A percentile compares a stretch with the other conserved stretches of the same genome.
phyloP scores from a whole-genome alignment of 805 yeast species.

The Sugiyamaella americana region DNA sequence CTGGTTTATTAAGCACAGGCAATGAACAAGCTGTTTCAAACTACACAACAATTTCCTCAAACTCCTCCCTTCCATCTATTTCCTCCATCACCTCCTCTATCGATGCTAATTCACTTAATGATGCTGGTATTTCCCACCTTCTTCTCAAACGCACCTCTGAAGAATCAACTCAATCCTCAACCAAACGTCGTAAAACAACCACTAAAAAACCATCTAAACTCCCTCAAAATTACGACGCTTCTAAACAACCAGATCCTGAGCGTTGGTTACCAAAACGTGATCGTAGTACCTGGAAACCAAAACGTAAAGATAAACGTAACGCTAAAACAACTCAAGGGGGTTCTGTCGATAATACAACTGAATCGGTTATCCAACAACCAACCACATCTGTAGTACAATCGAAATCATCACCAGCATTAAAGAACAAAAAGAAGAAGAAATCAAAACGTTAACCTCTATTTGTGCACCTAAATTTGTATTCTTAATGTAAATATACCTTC shows the following conservation, averaged over 20 bases:
- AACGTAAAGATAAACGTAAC: constrained; percentile 53
- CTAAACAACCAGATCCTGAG: constrained; percentile 51
- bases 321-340: constrained; percentile 54
- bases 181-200: constrained; percentile 27
- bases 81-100: constrained; percentile 20
- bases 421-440: constrained; percentile 30
- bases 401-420: constrained; percentile 7
- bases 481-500: background rate
- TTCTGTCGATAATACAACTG: constrained; percentile 34
- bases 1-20: constrained; percentile 23
- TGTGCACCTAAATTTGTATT: background rate
- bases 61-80: constrained; percentile 9
- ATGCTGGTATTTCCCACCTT: constrained; percentile 21
- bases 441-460: constrained; percentile 25
- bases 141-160: constrained; percentile 32
- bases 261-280: constrained; percentile 91
- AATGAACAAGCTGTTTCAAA: constrained; percentile 16
- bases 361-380: constrained; percentile 4
- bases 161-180: constrained; percentile 29
- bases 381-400: constrained; percentile 12
- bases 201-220: constrained; percentile 30
- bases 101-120: constrained; percentile 24
- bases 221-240: constrained; percentile 39
- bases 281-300: constrained; percentile 75
- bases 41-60: constrained; percentile 15